Conservation (phyloP, 805 yeast genomes). For the Metschnikowia sp. region DNA sequence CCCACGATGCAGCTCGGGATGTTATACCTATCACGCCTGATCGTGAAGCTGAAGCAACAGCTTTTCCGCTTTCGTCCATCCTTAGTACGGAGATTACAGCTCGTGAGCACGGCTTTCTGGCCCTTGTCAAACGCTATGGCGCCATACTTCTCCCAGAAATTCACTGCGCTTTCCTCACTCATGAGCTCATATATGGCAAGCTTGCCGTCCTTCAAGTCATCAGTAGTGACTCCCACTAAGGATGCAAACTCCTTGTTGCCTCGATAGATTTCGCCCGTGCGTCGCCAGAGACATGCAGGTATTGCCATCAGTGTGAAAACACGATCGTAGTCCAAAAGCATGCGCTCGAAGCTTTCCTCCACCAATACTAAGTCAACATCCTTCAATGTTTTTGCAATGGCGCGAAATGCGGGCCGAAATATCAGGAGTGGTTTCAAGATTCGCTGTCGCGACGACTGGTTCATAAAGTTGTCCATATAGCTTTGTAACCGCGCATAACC, state of each 20-base stretch:
- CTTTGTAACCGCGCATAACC: conserved; percentile 88
- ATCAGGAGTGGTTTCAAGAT: conserved; percentile 81
- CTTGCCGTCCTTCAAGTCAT: conserved; percentile 88
- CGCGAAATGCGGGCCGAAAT: conserved; percentile 89
- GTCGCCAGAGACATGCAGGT: conserved; percentile 95
- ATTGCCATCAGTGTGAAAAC: conserved; percentile 97
- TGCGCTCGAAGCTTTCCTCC: conserved; percentile 90
- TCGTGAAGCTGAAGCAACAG: conserved; percentile 93
- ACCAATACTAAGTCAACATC: conserved; percentile 90
- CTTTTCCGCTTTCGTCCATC: conserved; percentile 78
- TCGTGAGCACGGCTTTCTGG: conserved; percentile 90
- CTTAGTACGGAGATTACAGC: conserved; percentile 80
- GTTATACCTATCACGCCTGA: conserved; percentile 86
- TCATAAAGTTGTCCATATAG: conserved; percentile 93
- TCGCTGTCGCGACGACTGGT: conserved; percentile 74
- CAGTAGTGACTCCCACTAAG: conserved; percentile 83
- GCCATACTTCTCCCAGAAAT: conserved; percentile 96
- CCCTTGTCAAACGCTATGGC: conserved; percentile 94
- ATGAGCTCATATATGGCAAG: conserved; percentile 88
- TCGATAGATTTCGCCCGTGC: conserved; percentile 93
- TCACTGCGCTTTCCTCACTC: conserved; percentile 95
- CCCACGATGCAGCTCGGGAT: conserved; percentile 97
- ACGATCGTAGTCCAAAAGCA: conserved; percentile 88
- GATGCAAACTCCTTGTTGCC: conserved; percentile 97
- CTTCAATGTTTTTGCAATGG: conserved; percentile 83